Base-by-base conservation (phyloP, 768 basidiomycete species). In the Russula ochroleuca region DNA sequence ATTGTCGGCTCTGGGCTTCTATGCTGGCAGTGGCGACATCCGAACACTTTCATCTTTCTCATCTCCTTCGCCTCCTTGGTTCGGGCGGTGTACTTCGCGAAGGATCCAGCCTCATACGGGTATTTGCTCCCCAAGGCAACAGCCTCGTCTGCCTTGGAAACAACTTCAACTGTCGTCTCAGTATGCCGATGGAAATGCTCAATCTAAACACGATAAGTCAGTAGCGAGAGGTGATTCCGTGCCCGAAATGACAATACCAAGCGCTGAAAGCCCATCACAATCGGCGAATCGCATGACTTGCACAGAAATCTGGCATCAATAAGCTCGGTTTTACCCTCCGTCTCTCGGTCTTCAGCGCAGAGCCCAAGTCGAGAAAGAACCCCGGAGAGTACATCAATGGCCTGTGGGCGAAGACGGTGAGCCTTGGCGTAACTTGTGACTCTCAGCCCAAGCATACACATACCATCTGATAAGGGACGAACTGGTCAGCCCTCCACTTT, bases 401-500 rank as follows among this genome's bases (percentile, higher is more conserved):
- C 67, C 67, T 68, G 59, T 25, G 33, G 59, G n/a, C 23, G 10
- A 41, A 15, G 23, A 11, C 45, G 1, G 19, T 61, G 49, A 60
- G 14, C 40, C 23, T 55, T 9, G 4, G 50, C 45, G 15, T 2
- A 23, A 13, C 48, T 59, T 54, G 51, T 28, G 72, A n/a, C 49
- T 14, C 35, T 43, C 23, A 33, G 51, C 48, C 23, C 31, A 35
- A 6, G 33, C 31, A 23, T 70, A 14, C 21, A 19, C n/a, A 47
- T 63, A 83, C 88, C 79, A 81, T 83, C 17, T 77, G 76, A 70
- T 90, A 87, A 59, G 78, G 81, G n/a, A 76, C 74, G 63, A 90
- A 90, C 15, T 78, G 71, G 2, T 76, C 73, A 0, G 81, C 76
- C 31, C 69, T 75, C 86, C 86, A 90, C 4, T 62, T 72, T 71